Percentiles rank a stretch among this genome's conserved stretches.
Conservation (phyloP, 116 monocot genomes). For the Phalaenopsis hybrid region DNA sequence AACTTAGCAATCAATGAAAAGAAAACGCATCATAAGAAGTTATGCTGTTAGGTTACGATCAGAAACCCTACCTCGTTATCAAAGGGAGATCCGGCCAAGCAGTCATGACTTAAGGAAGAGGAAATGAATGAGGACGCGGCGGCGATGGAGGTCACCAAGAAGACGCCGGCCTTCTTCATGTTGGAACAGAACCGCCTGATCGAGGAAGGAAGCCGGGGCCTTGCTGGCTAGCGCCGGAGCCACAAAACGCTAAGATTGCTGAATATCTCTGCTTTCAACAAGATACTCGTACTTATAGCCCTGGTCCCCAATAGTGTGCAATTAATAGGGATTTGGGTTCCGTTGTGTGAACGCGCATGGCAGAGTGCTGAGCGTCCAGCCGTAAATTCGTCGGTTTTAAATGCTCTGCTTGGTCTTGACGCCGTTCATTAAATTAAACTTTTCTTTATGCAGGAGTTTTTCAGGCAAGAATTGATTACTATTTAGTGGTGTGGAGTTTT, state of each 20-base stretch:
- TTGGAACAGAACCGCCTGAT: not conserved
- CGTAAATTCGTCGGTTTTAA: too few relatives aligned
- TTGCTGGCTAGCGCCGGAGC: not conserved
- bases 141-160: constrained; percentile 6
- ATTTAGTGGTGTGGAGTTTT: too few relatives aligned
- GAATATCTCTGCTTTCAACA: not conserved
- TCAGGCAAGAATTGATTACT: too few relatives aligned
- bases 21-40: not conserved
- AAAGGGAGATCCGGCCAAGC: not conserved
- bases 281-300: not conserved
- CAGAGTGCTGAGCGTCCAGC: too few relatives aligned
- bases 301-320: not conserved
- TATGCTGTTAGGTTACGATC: not conserved
- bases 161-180: constrained; percentile 17
- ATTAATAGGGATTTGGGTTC: constrained; percentile 7
- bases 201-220: not conserved
- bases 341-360: not conserved
- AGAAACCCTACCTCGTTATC: not conserved
- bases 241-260: not conserved
- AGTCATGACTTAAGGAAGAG: not conserved
- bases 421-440: too few relatives aligned
- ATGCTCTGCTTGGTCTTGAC: too few relatives aligned
- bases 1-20: not conserved
- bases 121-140: not conserved
- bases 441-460: too few relatives aligned